phyloP scores from a whole-genome alignment of 2,329 filamentous ascomycete species.

The Torrubiellomyces zombiae region DNA sequence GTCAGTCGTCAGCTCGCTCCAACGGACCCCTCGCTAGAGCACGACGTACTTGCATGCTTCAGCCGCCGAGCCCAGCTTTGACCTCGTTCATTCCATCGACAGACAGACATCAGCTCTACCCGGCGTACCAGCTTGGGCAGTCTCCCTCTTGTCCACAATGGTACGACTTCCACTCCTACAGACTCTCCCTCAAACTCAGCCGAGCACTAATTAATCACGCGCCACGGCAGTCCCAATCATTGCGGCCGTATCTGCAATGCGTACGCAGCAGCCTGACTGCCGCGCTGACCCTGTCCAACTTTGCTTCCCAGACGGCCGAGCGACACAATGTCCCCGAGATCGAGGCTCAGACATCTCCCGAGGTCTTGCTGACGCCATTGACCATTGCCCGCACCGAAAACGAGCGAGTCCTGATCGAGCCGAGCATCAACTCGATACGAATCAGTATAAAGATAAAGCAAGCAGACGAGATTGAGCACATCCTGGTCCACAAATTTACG shows the following conservation, averaged over 20 bases:
- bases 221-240: constrained; percentile 67
- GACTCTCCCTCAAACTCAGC: too few relatives aligned
- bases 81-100: too few relatives aligned
- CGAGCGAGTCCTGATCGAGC: constrained; percentile 89
- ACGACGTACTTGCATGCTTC: too few relatives aligned
- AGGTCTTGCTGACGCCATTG: constrained; percentile 82
- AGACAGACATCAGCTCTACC: too few relatives aligned
- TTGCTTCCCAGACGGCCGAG: constrained; percentile 91
- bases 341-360: constrained; percentile 81
- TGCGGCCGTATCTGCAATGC: constrained; percentile 90
- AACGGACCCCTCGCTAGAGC: too few relatives aligned
- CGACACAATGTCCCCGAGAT: constrained; percentile 97
- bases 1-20: too few relatives aligned
- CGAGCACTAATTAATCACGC: constrained; percentile 1
- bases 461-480: constrained; percentile 96
- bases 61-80: too few relatives aligned
- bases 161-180: too few relatives aligned
- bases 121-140: too few relatives aligned
- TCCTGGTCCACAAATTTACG: constrained; percentile 96
- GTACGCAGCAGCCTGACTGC: constrained; percentile 89
- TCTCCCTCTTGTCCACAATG: too few relatives aligned
- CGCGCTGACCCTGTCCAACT: constrained; percentile 78
- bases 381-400: constrained; percentile 91
- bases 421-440: constrained; percentile 89
- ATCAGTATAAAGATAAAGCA: constrained; percentile 99